Evolutionary conservation across 208 protist genomes (phyloP).

Genomic region (Herpetomonas muscarum): DNA sequence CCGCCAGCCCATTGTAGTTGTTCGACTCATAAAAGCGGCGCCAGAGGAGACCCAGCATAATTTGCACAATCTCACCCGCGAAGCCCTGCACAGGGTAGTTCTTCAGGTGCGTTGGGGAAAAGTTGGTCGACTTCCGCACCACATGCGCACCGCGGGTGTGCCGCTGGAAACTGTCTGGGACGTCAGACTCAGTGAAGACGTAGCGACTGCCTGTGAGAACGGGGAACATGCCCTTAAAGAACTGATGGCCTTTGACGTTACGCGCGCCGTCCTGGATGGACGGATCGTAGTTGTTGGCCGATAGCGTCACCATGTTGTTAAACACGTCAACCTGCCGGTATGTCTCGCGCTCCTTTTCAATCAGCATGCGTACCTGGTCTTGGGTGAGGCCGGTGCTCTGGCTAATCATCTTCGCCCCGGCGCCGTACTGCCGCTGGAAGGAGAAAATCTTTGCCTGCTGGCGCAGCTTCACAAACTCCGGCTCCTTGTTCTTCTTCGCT

Average conservation of each 20-base stretch:
- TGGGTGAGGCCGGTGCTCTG: slow-evolving; percentile 87
- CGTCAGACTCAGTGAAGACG: slow-evolving; percentile 87
- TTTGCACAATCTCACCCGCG: slow-evolving; percentile 92
- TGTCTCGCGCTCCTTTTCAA: slow-evolving; percentile 88
- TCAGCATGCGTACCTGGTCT: slow-evolving; percentile 88
- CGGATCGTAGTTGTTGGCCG: slow-evolving; percentile 85
- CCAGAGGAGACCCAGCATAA: slow-evolving; percentile 91
- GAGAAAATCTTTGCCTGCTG: slow-evolving; percentile 94
- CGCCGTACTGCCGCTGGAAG: slow-evolving; percentile 93
- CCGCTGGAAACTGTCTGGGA: slow-evolving; percentile 68
- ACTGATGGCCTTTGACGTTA: slow-evolving; percentile 85
- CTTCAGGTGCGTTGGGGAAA: slow-evolving; percentile 89
- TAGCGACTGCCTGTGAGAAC: slow-evolving; percentile 88
- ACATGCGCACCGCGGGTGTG: slow-evolving; percentile 23
- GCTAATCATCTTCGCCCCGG: slow-evolving; percentile 89
- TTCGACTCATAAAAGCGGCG: slow-evolving; percentile 76
- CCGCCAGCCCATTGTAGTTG: slow-evolving; percentile 89
- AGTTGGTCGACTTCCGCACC: slow-evolving; percentile 85
- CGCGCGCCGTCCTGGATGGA: slow-evolving; percentile 81
- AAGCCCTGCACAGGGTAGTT: slow-evolving; percentile 94
- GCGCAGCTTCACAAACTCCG: slow-evolving; percentile 89
- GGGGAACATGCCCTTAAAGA: slow-evolving; percentile 92
- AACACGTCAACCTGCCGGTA: slow-evolving; percentile 88
- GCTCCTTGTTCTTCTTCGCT: slow-evolving; percentile 91
- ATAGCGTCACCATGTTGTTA: slow-evolving; percentile 88